These are phyloP conservation scores for Phaeosphaeriaceae sp. DNA, from an alignment of 2,329 filamentous ascomycete genomes.

Conservation along the genomic window DNA sequence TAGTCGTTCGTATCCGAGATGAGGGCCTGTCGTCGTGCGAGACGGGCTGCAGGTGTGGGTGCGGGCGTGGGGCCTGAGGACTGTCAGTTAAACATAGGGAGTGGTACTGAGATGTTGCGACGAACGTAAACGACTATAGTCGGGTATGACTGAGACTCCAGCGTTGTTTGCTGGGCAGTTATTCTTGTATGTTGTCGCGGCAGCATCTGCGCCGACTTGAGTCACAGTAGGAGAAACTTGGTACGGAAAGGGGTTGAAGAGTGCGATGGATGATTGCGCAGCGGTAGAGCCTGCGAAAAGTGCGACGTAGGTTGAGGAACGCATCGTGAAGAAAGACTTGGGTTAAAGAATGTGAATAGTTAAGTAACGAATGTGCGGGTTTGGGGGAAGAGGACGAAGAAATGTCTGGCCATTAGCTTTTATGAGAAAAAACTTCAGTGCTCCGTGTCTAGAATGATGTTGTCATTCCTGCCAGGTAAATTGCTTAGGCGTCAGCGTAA, in stretches of 20 bases:
- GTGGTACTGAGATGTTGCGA: neutral
- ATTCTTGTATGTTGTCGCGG: slow-evolving; percentile 31
- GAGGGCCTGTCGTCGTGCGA: neutral
- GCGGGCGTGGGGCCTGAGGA: slow-evolving; percentile 6
- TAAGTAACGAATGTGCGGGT: too few relatives aligned
- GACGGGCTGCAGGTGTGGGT: neutral
- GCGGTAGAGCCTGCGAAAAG: slow-evolving; percentile 24
- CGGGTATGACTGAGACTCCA: slow-evolving; percentile 18
- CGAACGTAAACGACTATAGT: slow-evolving; percentile 1
- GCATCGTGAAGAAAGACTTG: slow-evolving; percentile 17
- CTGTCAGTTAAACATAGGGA: neutral
- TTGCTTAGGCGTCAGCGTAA: too few relatives aligned
- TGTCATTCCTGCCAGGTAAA: too few relatives aligned
- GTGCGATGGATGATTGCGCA: slow-evolving; percentile 24
- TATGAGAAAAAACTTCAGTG: too few relatives aligned
- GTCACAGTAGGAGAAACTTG: slow-evolving; percentile 20
- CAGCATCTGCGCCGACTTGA: slow-evolving; percentile 24
- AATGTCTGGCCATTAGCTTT: too few relatives aligned
- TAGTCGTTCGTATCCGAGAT: slow-evolving; percentile 13
- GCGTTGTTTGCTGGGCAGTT: slow-evolving; percentile 16
- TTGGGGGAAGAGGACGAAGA: too few relatives aligned
- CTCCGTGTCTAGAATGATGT: too few relatives aligned
- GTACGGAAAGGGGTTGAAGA: slow-evolving; percentile 21
- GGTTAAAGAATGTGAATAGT: neutral
- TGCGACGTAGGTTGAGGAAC: slow-evolving; percentile 18